Base-by-base conservation (phyloP, 176 grass and related monocot species). In the Aegilops sharonensis region DNA sequence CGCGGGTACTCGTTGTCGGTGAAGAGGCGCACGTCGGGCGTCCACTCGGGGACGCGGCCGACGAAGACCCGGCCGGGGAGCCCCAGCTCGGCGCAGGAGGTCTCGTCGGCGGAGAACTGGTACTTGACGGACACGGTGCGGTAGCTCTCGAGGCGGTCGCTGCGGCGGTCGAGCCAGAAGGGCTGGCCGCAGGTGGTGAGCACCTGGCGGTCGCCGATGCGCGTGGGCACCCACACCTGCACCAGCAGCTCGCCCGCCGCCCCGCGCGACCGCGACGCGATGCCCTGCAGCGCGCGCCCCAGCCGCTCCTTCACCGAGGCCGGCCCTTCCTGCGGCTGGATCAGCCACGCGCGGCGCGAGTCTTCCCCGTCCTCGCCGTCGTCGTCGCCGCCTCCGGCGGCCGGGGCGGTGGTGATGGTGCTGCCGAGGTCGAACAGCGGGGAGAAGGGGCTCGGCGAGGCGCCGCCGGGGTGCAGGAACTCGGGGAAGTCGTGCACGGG, bases 11-110 rank as follows among this genome's bases (percentile, higher is more conserved):
- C 97, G 64, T 87, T 75, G 69, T 79, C 86, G 61, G 88, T 90
- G 81, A 99, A 99, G 84, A 88, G 85, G 15, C 97, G 94, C 9
- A 99, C 97, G 87, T 99, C 97, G 34, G 97, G 97, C 5, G 97
- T 94, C 94, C 97, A 99, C 83, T 99, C 97, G 6, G 97, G 97
- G 40, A 97, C 84, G 24, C 88, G 85, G 23, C 94, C 90, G 45
- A 99, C 81, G 89, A 97, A 99, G 82, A 99, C 97, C 25, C 97
- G 89, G 68, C 94, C 97, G 0, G 92, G 97, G 52, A 99, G 90
- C 0, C 97, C 97, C 64, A 91, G 81, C 0, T 67, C 87, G 40
- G 80, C 76, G 43, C 87, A 78, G 8, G 92, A 65, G 68, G 31
- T 78, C 83, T 94, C 92, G 63, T 99, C 97, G 35, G 90, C 94